Evolutionary conservation across 176 grass and related monocot genomes (phyloP).

Genomic region (Oryza punctata): DNA sequence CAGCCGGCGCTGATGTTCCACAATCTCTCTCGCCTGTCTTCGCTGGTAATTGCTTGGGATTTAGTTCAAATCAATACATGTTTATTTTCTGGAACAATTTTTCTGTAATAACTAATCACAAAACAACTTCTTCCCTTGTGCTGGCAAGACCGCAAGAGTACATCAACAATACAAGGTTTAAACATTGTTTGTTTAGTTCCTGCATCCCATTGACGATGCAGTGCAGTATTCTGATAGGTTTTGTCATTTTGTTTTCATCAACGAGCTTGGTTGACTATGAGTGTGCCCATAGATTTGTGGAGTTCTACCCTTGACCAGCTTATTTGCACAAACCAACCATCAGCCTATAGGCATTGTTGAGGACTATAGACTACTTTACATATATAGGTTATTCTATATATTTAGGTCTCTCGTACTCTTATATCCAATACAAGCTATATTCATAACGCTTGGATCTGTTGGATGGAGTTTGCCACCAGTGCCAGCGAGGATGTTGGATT

Average conservation of each 20-base stretch:
- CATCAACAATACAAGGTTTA: neutral
- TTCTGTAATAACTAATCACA: neutral
- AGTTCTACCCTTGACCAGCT: neutral
- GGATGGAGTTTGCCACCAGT: too few relatives aligned
- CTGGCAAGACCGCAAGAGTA: too few relatives aligned
- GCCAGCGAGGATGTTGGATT: too few relatives aligned
- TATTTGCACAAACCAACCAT: neutral
- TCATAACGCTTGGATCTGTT: too few relatives aligned
- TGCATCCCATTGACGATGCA: neutral
- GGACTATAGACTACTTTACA: too few relatives aligned
- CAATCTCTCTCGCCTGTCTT: slow-evolving; percentile 52
- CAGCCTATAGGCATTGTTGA: neutral
- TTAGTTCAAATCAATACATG: slow-evolving; percentile 6
- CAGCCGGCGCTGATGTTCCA: slow-evolving; percentile 52
- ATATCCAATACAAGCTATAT: too few relatives aligned
- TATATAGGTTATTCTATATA: too few relatives aligned
- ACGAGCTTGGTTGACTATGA: slow-evolving; percentile 9
- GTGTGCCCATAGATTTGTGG: neutral
- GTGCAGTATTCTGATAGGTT: neutral
- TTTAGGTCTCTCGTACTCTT: too few relatives aligned
- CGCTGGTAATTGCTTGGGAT: slow-evolving; percentile 51
- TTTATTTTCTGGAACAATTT: slow-evolving; percentile 17
- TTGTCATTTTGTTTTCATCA: neutral
- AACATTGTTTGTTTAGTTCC: slow-evolving; percentile 21
- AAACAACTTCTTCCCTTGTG: neutral